Base-by-base conservation (phyloP, 176 grass and related monocot species). In the Secale cereale region DNA sequence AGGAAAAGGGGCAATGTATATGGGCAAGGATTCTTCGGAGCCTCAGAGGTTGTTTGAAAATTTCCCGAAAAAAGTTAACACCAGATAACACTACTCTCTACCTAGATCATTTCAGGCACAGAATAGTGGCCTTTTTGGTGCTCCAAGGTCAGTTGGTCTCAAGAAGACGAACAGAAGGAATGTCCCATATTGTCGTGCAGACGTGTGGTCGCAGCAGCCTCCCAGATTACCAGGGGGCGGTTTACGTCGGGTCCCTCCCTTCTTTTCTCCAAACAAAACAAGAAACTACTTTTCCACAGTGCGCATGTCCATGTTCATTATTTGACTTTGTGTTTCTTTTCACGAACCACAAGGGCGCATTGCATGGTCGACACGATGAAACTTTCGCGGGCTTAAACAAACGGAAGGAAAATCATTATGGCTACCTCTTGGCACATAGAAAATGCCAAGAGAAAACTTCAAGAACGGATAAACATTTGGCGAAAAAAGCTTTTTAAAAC, bases 361-460 rank as follows among this genome's bases (percentile, higher is more conserved):
- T 57, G 54, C 65, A 68, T 74, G 73, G 73, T 54, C 26, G 76
- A 59, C 85, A 87, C 74, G 74, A 90, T 59, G 80, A 83, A 83
- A 74, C 30, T 16, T 80, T 83, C 75, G 16, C 45, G n/a, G 37
- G 2, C 75, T 85, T 85, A 78, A 15, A 43, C 40, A 61, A 59
- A 26, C 41, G 36, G 10, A 22, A 87, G 16, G 37, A 43, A 65
- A 29, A 60, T 67, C 27, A 31, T 68, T 83, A 32, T 60, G 66
- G 19, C 72, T 76, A 66, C 45, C 78, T 80, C 61, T 48, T 69
- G 59, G n/a, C 56, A 11, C 61, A 60, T 61, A 70, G 25, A 87
- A 32, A 79, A 84, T 87, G 17, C 59, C 65, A 15, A 33, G 70
- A 80, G 71, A 75, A 70, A 63, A 52, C 15, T 73, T 43, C 68